Percentiles rank a stretch among this genome's conserved stretches.
These are phyloP conservation scores for Nowakowskiella sp. DNA, from an alignment of 192 early-diverging fungal genomes.

Conservation along the genomic window DNA sequence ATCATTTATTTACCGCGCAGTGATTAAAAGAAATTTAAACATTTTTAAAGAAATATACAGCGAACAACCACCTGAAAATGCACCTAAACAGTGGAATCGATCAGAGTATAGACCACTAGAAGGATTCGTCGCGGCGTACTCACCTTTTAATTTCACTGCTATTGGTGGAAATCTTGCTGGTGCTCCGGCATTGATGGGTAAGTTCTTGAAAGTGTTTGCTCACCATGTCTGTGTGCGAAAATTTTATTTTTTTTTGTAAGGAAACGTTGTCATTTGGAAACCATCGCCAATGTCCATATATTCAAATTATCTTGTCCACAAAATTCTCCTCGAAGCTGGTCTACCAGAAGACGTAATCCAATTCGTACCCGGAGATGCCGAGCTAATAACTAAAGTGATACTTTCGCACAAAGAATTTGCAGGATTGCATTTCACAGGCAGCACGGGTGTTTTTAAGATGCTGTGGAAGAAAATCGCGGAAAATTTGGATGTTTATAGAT, in stretches of 20 bases:
- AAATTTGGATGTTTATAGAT: constrained; percentile 85
- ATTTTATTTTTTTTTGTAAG: not conserved
- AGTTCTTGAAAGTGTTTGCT: not conserved
- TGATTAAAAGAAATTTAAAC: no score
- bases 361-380: constrained; percentile 88
- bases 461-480: constrained; percentile 86
- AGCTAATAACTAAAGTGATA: constrained; percentile 57
- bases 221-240: not conserved
- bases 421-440: constrained; percentile 94
- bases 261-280: constrained; percentile 95
- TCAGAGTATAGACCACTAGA: constrained; percentile 92
- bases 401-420: constrained; percentile 79
- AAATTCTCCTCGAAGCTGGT: constrained; percentile 92
- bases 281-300: constrained; percentile 79
- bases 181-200: constrained; percentile 92
- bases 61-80: constrained; percentile 86
- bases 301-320: constrained; percentile 83
- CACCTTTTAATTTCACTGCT: constrained; percentile 99
- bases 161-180: constrained; percentile 92
- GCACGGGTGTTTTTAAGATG: constrained; percentile 84
- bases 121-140: constrained; percentile 96
- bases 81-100: constrained; percentile 82
- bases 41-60: constrained; percentile 70
- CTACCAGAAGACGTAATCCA: constrained; percentile 95
- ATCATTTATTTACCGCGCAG: no score